Evolutionary conservation across 2,329 filamentous ascomycete species (phyloP), one percentile per base, ranked within the genome.

Genomic region (Fusarium napiforme): DNA sequence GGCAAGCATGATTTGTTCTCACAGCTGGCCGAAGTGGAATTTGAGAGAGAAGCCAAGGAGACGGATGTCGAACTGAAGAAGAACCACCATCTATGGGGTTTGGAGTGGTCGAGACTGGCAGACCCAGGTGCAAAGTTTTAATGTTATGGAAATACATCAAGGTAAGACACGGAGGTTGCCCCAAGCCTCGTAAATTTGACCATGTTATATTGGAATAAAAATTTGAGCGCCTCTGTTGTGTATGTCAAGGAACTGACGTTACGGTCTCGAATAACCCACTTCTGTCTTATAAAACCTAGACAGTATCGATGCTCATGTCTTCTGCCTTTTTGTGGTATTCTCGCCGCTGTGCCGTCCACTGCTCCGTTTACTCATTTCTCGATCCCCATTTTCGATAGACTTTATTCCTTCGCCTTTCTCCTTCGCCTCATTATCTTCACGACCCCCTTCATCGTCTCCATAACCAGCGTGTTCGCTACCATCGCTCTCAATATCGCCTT

Each of bases 31-130:
- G 79, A 82, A 50, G 69, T 79, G 19, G 76, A 76, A 43, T 63
- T 81, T 52, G 75, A 78, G 45, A 73, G 58, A 21, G 75, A 74
- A 49, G 57, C 66, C 8, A 60, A 69, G 15, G 60, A 76, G 30
- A 60, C 63, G 14, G 61, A 67, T 40, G 56, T 62, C 26, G 64
- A 55, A 40, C 49, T 61, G 9, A 74, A 57, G 40, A 73, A 71
- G 37, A 73, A 81, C 5, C 67, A 73, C 19, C 55, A 69, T 26
- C 73, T 72, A 10, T 83, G 80, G 81, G 81, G 79, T 16, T 69
- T 77, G 73, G 81, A 83, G 69, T 82, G 81, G 78, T 75, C 79
- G n/a, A 77, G 76, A 23, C 60, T 83, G 43, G 80, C 78, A 7
- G 75, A 82, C 53, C 43, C 53, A 7, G 71, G 63, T 16, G 73